Evolutionary conservation across 306 rosid genomes (phyloP), one percentile per base, ranked within the genome.

Genomic region (Cicer chorassanicum): DNA sequence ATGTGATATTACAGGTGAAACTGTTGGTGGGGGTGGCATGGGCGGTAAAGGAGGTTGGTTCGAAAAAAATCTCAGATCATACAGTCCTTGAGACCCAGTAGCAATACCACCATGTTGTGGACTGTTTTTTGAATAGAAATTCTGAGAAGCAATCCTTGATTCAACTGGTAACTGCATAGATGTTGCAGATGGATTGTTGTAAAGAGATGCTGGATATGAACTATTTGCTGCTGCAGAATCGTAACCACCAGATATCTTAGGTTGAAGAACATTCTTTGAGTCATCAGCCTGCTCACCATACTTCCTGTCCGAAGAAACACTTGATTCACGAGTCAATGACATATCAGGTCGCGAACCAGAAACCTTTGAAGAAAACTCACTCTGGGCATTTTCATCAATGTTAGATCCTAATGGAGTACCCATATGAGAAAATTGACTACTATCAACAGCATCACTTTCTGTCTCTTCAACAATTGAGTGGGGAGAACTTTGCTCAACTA

Each of bases 21-120:
- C 79, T 13, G 93, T 86, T 59, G 82, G 85, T 24, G 97, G 97
- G n/a, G 96, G 99, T 1, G 95, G 99, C 92, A 90, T 86, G 2
- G 96, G 97, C 68, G 99, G 99, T 77, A 94, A 79, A 74, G 97
- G 99, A 73, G 99, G 99, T 82, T 92, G 99, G 86, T 82, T 90
- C 48, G 85, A 82, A 61, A 82, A 73, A 87, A 85, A 90, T 68
- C 97, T 89, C 70, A 77, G 95, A 75, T 94, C 99, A 84, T 90
- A 90, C 24, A 64, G 78, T 81, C 96, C 97, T 71, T 87, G 93
- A 85, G 93, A 87, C 44, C 91, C 89, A 48, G 91, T n/a, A 66
- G 87, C 85, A 79, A 80, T 88, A 65, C 90, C 90, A 68, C 82
- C 80, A 86, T 74, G 92, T 70, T 87, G 92, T 9, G 93, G 91